Conservation (phyloP, 495 filamentous ascomycete genomes). For the Echria macrotheca region DNA sequence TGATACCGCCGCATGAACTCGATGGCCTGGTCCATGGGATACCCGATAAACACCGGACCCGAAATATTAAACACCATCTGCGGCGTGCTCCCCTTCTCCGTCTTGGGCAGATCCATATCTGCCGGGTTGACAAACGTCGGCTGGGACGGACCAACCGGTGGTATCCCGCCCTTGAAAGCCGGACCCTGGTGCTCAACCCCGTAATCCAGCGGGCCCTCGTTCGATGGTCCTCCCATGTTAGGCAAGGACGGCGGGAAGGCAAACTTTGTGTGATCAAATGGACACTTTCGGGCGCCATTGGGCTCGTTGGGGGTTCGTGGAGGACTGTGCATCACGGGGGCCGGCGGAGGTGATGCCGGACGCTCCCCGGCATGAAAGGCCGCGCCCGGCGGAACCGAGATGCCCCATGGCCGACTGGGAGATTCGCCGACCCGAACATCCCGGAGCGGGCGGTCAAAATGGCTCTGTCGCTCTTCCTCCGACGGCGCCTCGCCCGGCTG, state of each 20-base stretch:
- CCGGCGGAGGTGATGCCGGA: constrained; percentile 37
- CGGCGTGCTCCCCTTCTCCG: constrained; percentile 27
- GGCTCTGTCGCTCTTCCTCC: constrained; percentile 49
- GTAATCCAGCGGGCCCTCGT: constrained; percentile 10
- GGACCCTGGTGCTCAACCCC: constrained; percentile 17
- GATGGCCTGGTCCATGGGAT: constrained; percentile 72
- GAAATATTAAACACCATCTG: constrained; percentile 67
- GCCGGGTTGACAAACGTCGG: constrained; percentile 38
- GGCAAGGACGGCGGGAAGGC: constrained; percentile 13
- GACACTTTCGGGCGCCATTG: constrained; percentile 34
- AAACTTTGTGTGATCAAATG: constrained; percentile 43
- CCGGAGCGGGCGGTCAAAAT: constrained; percentile 74
- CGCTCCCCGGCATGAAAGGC: constrained; percentile 19
- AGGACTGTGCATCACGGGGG: constrained; percentile 27
- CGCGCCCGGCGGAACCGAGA: constrained; percentile 52
- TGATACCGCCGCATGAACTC: constrained; percentile 58
- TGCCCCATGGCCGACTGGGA: constrained; percentile 86
- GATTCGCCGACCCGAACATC: constrained; percentile 85
- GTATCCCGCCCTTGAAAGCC: constrained; percentile 16
- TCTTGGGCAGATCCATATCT: constrained; percentile 20
- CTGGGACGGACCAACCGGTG: constrained; percentile 12
- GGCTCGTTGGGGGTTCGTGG: constrained; percentile 17
- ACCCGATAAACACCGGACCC: constrained; percentile 86
- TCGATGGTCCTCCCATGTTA: constrained; percentile 19
- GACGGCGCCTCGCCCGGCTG: constrained; percentile 27